Percentiles rank a stretch among this genome's conserved stretches.
Conservation (phyloP, 2,329 filamentous ascomycete species). For the Clarireedia sp. region DNA sequence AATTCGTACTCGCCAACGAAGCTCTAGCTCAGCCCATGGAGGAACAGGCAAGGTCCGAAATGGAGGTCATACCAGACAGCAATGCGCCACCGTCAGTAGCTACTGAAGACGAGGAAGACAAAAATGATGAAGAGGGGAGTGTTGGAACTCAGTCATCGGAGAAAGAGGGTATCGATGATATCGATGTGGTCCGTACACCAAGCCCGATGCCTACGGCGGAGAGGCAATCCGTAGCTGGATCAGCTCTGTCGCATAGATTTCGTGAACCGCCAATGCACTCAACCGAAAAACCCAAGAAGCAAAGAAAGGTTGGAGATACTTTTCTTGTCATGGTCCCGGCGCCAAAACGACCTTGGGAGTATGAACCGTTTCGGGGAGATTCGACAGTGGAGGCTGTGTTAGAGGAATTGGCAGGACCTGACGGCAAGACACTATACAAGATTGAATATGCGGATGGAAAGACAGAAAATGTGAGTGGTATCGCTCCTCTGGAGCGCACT, state of each 20-base stretch:
- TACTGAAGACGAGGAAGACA: background rate
- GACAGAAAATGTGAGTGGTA: constrained; percentile 26
- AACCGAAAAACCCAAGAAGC: background rate
- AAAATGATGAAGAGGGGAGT: background rate
- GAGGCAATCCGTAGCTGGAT: constrained; percentile 14
- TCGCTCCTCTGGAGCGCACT: background rate
- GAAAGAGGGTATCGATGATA: constrained; percentile 11
- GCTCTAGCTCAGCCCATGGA: too few relatives aligned
- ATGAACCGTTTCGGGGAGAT: constrained; percentile 21
- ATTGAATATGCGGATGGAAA: constrained; percentile 29
- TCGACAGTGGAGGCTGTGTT: constrained; percentile 27
- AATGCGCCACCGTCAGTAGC: background rate
- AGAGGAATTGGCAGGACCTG: constrained; percentile 16
- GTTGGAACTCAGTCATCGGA: background rate
- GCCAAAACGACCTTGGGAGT: constrained; percentile 25
- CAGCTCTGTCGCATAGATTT: constrained; percentile 20
- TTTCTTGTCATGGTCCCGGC: constrained; percentile 23
- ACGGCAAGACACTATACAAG: constrained; percentile 21
- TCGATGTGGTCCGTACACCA: constrained; percentile 13
- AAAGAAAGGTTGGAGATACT: constrained; percentile 9
- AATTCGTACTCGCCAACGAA: too few relatives aligned
- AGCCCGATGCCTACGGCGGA: constrained; percentile 1
- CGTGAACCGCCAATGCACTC: constrained; percentile 15
- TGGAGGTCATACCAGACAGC: background rate
- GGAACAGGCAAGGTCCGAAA: background rate